Evolutionary conservation across 169 alveolate genomes (phyloP), one percentile per base, ranked within the genome.

Genomic region (Haemoproteus tartakovskyi): DNA sequence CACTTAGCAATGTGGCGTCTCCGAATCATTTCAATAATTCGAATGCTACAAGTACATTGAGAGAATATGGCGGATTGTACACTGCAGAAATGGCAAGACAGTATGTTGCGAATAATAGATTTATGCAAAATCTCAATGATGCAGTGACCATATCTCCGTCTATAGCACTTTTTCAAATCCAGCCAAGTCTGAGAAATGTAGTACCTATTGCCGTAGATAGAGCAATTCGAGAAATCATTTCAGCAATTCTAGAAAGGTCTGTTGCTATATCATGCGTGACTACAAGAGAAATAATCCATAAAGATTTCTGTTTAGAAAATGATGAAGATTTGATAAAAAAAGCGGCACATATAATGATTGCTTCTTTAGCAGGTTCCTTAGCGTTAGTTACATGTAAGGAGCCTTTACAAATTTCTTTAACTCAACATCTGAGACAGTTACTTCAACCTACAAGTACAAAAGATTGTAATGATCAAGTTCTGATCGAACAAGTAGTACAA

Each of bases 311-410:
- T 63, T 87, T 91, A 57, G 99, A 97, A 86, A 87, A 90, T 29
- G 97, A 96, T 83, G 98, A 93, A 85, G 79, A 89, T 9, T 86
- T 93, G 67, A 87, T 96, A 33, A 87, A 92, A 22, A 88, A 91
- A 21, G 99, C 99, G 0, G 92, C 98, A 29, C 94, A 92, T 45
- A 79, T 90, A 59, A 94, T 95, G 92, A 95, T 94, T 48, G 88
- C 97, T 29, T 87, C 91, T 19, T 78, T 97, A 33, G 97, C 99
- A 6, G 97, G 98, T 6, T 87, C 97, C 18, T 90, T 98, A 60
- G 99, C 99, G 3, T 89, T 91, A 40, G 98, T 97, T 38, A 96
- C 98, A 11, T 94, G 98, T 59, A 95, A 95, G 86, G 99, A 96
- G 57, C 98, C 98, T 9, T 89, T 96, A 43, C 89, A 94, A 60